phyloP scores from a whole-genome alignment of 1,284 basidiomycete species.

The Neonothopanus nambi region DNA sequence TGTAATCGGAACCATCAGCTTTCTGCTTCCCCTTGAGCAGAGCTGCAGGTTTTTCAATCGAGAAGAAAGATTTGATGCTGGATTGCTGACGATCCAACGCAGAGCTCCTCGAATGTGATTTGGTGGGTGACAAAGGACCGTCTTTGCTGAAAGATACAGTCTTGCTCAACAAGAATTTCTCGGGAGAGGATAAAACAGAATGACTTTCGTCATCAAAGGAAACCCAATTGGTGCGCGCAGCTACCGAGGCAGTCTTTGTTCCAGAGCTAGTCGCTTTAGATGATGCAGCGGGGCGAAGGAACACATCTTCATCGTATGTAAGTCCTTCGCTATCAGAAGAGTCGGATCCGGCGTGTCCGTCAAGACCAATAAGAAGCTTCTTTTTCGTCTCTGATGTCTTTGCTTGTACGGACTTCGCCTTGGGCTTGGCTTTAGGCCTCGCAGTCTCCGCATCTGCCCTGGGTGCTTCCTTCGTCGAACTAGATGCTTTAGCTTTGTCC shows the following conservation, averaged over 20 bases:
- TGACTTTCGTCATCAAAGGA: too few species aligned
- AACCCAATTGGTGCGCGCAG: too few species aligned
- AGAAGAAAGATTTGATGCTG: neutral
- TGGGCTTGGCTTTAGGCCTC: slow-evolving; percentile 3
- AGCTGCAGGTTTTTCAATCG: neutral
- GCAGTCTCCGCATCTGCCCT: neutral
- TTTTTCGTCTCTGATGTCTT: neutral
- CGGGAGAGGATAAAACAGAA: neutral
- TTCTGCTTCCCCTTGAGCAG: slow-evolving; percentile 8
- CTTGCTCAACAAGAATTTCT: neutral
- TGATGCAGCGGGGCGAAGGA: neutral
- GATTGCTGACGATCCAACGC: neutral
- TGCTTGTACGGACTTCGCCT: neutral
- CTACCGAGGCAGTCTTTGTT: neutral
- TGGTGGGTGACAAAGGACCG: neutral
- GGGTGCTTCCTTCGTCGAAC: slow-evolving; percentile 8
- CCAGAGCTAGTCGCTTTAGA: neutral
- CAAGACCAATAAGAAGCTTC: neutral
- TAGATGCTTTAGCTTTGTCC: slow-evolving; percentile 10
- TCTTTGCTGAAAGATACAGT: neutral
- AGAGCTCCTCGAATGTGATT: neutral
- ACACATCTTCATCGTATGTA: neutral
- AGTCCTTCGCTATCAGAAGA: slow-evolving; percentile 2
- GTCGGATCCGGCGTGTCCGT: neutral
- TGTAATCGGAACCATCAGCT: neutral